Base-by-base conservation (phyloP, 345 rosid species). In the Syzygium aromaticum region DNA sequence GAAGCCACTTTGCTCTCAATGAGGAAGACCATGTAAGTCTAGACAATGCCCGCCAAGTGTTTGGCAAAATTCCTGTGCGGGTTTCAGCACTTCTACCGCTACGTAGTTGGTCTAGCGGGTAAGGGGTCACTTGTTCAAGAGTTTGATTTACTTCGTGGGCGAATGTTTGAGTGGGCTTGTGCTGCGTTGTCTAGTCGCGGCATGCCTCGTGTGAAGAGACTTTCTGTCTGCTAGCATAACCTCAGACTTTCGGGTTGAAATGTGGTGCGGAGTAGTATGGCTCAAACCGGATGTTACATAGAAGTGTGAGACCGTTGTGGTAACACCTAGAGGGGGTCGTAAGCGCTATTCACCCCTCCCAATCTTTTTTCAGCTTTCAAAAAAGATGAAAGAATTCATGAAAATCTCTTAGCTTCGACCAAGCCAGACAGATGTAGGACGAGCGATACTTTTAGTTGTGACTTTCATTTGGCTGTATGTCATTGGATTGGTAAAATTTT, bases 11-110 rank as follows among this genome's bases (percentile, higher is more conserved):
- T 95, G 89, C 92, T 88, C 82, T 95, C 95, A 19, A 90, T 95
- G 94, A 94, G 86, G 84, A 93, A 89, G 51, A 90, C 93, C 49
- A 12, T 95, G 98, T 95, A 90, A 92, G 92, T 88, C 46, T 86
- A 27, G 46, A 33, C 7, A 10, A 73, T 73, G 49, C 49, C 27
- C 49, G 25, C 82, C 13, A 25, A 40, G 5, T 84, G 63, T 57
- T 43, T 86, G 43, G 40, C 25, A 30, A 23, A 52, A 78, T 49
- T 3, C 51, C 43, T 30, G 13, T 22, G 63, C 85, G 61, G 46
- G 67, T 53, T 85, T 67, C 11, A 33, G 46, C 6, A 14, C 43
- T 63, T 73, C 51, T 52, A 73, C 49, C 1, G 25, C 80, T 28
- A 28, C 3, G 6, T 84, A 51, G 33, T 84, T 84, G 43, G 43